Base-by-base conservation (phyloP, 176 grass and related monocot species). In the Oryza coarctata region DNA sequence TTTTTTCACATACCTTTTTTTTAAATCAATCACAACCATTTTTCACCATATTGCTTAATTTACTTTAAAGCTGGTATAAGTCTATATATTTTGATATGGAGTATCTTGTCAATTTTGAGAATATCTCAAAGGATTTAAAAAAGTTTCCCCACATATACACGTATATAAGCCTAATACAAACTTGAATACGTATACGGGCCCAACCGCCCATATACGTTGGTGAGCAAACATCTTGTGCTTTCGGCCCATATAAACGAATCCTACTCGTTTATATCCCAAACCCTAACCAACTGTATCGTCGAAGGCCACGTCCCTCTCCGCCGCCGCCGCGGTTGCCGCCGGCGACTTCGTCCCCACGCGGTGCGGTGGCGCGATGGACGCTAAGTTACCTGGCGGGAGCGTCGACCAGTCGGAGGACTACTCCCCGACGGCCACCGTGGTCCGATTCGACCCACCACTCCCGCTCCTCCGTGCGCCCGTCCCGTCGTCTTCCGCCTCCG, bases 381-480 rank as follows among this genome's bases (percentile, higher is more conserved):
- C 20, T 1, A 72, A 72, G 22, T 15, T 18, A 0, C 43, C 62
- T 2, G n/a, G 58, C 18, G 63, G 81, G 13, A n/a, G 17, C 49
- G 49, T 14, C 3, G 76, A 45, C 14, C 62, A 35, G 7, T 74
- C 62, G 18, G 36, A 80, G 69, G 76, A 88, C 23, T 88, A 88
- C 63, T 84, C 70, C 11, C 49, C 12, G 7, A 49, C n/a, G 39
- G 30, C 30, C 36, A 88, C 87, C 49, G 70, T 75, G 5, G 36
- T 80, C 38, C 70, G 29, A 60, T 90, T 86, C 83, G 61, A 82
- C 36, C 67, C 38, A n/a, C 88, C 88, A 8, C 88, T 82, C 58
- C 83, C 83, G 4, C 83, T 86, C 27, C 87, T 89, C 28, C 83
- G 88, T 6, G 73, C 78, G 27, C 83, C 88, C 3, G 73, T 86